Base-by-base conservation (phyloP, 192 early-diverging fungal genomes). In the Mortierella claussenii region DNA sequence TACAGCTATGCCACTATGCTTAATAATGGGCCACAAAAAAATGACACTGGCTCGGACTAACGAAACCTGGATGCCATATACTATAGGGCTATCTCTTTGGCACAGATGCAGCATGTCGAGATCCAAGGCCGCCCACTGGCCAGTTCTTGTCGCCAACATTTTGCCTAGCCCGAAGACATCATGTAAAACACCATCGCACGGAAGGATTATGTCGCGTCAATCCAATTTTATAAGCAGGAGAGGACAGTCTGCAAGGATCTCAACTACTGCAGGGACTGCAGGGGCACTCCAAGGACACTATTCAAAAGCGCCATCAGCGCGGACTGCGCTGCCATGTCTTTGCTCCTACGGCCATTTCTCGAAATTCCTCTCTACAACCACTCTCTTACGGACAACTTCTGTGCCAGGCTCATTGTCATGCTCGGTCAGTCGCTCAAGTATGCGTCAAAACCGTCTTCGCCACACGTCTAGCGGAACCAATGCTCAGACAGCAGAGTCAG, bases 81-180 rank as follows among this genome's bases (percentile, higher is more conserved):
- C n/a, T n/a, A n/a, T n/a, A n/a, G n/a, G n/a, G n/a, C n/a, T n/a
- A n/a, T n/a, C n/a, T n/a, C n/a, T 40, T 40, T 40, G 13, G 18
- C 21, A 44, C 20, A 60, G 45, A 69, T 69, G 59, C 68, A 69
- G 43, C 23, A 69, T 69, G 68, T 69, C 58, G 50, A 69, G 55
- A 61, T 28, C 68, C 0, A 69, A 47, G 52, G 58, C 68, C 42
- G 42, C 28, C 43, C 51, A 55, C 5, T 69, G 68, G 68, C 59
- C 68, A 46, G 52, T 48, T 36, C 40, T 69, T n/a, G 58, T 59
- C 34, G 32, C 43, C 20, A 43, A 30, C 20, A 33, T 42, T 18
- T 34, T 55, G 18, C 20, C 62, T 13, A 32, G 2, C 8, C 2
- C 32, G 11, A 52, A 24, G 34, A 7, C 49, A 28, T 4, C 49